Base-by-base conservation (phyloP, 352 stramenopile species). In the Pythium brassicae region DNA sequence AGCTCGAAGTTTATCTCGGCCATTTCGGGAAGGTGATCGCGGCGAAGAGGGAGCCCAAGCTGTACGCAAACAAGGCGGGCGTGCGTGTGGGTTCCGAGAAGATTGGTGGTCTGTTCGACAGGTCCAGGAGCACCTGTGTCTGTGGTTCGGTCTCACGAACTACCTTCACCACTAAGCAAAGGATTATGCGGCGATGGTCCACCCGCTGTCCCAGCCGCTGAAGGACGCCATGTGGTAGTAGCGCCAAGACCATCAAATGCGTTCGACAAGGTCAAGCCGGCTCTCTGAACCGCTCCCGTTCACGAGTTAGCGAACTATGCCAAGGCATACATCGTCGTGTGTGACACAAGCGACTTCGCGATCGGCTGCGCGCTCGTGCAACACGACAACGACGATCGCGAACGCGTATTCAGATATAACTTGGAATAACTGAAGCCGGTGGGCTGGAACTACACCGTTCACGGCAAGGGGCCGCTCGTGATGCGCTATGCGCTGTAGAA, bases 401-500 rank as follows among this genome's bases (percentile, higher is more conserved):
- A 39, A 11, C 9, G 9, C 32, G 32, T 39, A 9, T 4, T 12
- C 2, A 53, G 42, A 1, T 77, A 63, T 26, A 48, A 74, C 50
- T 66, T 62, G 5, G 50, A 62, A 1, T 58, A 71, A 10, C 37
- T 73, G 0, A 62, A 69, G 29, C 8, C 53, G 0, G 59, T 55
- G 10, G 67, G 72, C 57, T 4, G 35, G 55, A 62, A 39, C 32
- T 39, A 39, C 9, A 8, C 32, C 4, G 32, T 39, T 12, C 32
- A 39, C 32, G 32, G 15, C 32, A 39, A 39, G 32, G 32, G 15
- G 44, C 22, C 71, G 2, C 27, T 71, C 0, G 54, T 59, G 3
- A 74, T 71, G 63, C 19, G 44, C 2, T 74, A 74, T n/a, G 40
- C 62, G 0, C 53, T 71, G 0, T 48, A 63, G 5, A 76, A 76